These are phyloP conservation scores for Globisporangium emineosum DNA, from an alignment of 352 stramenopile genomes.

Conservation along the genomic window DNA sequence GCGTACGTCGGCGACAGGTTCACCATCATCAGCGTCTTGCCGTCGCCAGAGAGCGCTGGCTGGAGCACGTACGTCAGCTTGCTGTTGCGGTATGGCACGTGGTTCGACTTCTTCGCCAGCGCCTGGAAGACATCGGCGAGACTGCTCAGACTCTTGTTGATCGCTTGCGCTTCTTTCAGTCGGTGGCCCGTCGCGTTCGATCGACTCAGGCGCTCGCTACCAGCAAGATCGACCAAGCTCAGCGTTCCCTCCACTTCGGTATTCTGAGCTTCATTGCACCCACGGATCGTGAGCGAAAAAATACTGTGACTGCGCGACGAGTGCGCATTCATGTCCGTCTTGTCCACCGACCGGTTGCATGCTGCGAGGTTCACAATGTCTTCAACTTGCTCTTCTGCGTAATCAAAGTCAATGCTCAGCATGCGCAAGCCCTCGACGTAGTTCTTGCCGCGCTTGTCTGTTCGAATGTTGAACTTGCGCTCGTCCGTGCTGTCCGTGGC, in stretches of 20 bases:
- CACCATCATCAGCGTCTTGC: conserved; percentile 99
- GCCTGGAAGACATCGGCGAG: conserved; percentile 99
- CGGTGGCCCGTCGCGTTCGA: conserved; percentile 88
- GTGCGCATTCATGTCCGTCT: conserved; percentile 98
- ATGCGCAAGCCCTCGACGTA: conserved; percentile 89
- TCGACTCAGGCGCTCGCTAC: conserved; percentile 96
- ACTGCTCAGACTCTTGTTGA: conserved; percentile 99
- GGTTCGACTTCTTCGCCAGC: conserved; percentile 93
- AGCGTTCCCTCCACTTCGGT: conserved; percentile 91
- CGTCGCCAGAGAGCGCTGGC: conserved; percentile 97
- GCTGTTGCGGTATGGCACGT: conserved; percentile 98
- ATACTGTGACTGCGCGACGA: conserved; percentile 97
- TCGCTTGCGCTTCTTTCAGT: conserved; percentile 97
- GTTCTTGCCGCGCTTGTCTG: conserved; percentile 74
- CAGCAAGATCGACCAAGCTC: conserved; percentile 93
- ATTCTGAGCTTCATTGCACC: conserved; percentile 86
- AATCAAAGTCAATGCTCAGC: conserved; percentile 67
- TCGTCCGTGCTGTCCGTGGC: conserved; percentile 41
- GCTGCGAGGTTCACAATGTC: conserved; percentile 88
- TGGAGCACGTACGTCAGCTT: conserved; percentile 99
- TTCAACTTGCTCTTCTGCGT: conserved; percentile 85
- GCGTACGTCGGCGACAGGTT: conserved; percentile 96
- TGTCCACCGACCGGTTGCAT: conserved; percentile 94
- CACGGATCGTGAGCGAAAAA: conserved; percentile 94
- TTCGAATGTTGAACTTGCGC: conserved; percentile 81